Percentiles rank a stretch among this genome's conserved stretches.
phyloP scores from a whole-genome alignment of 2,329 filamentous ascomycete genomes.

The Blumeriella jaapii region DNA sequence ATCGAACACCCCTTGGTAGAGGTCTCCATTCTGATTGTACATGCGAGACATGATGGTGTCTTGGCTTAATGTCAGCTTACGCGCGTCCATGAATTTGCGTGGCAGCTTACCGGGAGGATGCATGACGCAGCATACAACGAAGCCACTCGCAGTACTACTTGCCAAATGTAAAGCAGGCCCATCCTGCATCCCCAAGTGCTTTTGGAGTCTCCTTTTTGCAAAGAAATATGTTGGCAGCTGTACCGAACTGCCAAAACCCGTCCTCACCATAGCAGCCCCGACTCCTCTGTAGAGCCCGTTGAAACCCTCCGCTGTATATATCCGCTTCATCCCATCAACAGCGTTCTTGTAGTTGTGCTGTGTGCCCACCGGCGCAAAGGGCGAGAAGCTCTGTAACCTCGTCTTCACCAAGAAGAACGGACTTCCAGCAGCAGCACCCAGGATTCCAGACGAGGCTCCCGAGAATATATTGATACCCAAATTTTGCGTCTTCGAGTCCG shows the following conservation, averaged over 20 bases:
- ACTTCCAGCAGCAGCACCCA: conserved; percentile 85
- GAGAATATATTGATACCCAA: conserved; percentile 89
- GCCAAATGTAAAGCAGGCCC: conserved; percentile 79
- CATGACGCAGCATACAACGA: conserved; percentile 97
- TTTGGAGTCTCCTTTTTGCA: conserved; percentile 75
- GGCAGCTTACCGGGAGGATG: conserved; percentile 70
- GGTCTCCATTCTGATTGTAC: conserved; percentile 96
- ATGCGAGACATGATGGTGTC: conserved; percentile 98
- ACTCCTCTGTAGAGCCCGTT: conserved; percentile 82
- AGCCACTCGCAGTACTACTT: conserved; percentile 81
- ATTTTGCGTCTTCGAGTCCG: conserved; percentile 65
- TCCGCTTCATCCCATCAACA: conserved; percentile 68
- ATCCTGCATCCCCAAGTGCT: conserved; percentile 80
- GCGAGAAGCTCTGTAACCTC: conserved; percentile 83
- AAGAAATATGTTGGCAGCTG: conserved; percentile 98
- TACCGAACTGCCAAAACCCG: conserved; percentile 89
- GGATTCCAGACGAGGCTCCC: conserved; percentile 76
- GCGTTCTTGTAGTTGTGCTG: conserved; percentile 88
- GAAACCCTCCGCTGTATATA: conserved; percentile 67
- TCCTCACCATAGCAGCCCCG: conserved; percentile 86
- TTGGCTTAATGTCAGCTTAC: conserved; percentile 21
- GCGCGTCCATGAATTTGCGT: neutral
- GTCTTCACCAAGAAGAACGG: conserved; percentile 99
- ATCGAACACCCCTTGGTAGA: conserved; percentile 91
- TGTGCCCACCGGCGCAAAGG: conserved; percentile 89